phyloP scores from a whole-genome alignment of 1,284 basidiomycete species.

The Pterula multifida region DNA sequence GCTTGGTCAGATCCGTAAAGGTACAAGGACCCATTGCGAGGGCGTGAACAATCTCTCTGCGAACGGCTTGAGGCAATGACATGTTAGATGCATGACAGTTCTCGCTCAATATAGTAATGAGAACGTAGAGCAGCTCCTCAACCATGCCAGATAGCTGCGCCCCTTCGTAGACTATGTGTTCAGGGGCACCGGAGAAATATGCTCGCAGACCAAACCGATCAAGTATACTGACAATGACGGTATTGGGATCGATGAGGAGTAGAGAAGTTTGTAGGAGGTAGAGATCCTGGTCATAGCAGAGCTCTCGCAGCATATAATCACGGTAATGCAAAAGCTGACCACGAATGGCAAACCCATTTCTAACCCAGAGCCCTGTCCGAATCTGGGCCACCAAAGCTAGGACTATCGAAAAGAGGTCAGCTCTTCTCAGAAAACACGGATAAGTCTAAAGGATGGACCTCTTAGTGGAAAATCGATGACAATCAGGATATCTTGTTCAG shows the following conservation, averaged over 20 bases:
- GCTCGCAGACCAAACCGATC: constrained; percentile 78
- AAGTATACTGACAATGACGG: constrained; percentile 76
- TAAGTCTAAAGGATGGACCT: constrained; percentile 36
- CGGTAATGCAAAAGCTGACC: constrained; percentile 96
- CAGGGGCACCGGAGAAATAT: constrained; percentile 57
- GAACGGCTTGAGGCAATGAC: constrained; percentile 54
- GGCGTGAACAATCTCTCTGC: constrained; percentile 84
- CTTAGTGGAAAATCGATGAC: constrained; percentile 79
- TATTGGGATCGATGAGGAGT: constrained; percentile 68
- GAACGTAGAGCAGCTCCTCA: constrained; percentile 84
- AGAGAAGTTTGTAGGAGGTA: constrained; percentile 85
- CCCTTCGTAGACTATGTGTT: constrained; percentile 46
- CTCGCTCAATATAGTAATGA: constrained; percentile 85
- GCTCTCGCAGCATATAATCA: constrained; percentile 90
- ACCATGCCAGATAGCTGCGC: constrained; percentile 74
- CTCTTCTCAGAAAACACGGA: constrained; percentile 3
- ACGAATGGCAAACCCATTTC: constrained; percentile 93
- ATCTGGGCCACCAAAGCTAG: constrained; percentile 90
- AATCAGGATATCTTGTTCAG: constrained; percentile 52
- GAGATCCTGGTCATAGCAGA: constrained; percentile 95
- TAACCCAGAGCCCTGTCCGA: constrained; percentile 91
- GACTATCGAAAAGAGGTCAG: constrained; percentile 35
- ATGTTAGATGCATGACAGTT: constrained; percentile 66
- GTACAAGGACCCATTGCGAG: constrained; percentile 82
- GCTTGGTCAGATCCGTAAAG: constrained; percentile 88